Conservation (phyloP, 805 yeast species). For the Ogataea allantospora region DNA sequence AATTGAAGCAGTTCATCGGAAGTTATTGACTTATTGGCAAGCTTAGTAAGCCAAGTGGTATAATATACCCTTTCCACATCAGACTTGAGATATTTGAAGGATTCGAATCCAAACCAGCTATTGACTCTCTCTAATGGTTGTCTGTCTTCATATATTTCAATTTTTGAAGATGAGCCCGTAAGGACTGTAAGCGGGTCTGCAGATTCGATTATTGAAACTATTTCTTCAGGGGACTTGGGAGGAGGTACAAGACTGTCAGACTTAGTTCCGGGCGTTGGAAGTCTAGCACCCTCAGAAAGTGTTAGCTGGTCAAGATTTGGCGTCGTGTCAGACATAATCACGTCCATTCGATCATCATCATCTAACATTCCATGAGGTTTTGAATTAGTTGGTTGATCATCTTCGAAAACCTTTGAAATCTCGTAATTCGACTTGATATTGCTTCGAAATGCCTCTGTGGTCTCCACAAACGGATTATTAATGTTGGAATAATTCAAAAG, state of each 20-base stretch:
- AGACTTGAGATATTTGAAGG: constrained; percentile 10
- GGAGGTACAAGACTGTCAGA: not conserved
- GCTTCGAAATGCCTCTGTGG: not conserved
- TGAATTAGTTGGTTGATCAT: not conserved
- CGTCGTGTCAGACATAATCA: constrained; percentile 23
- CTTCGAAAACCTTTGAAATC: constrained; percentile 15
- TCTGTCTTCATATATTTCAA: constrained; percentile 24
- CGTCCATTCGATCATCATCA: constrained; percentile 18
- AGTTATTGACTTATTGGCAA: constrained; percentile 12
- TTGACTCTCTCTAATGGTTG: constrained; percentile 14
- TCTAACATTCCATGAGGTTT: not conserved
- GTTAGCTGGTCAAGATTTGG: constrained; percentile 22
- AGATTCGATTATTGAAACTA: constrained; percentile 20
- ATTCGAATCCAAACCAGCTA: constrained; percentile 23
- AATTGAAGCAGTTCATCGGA: constrained; percentile 16
- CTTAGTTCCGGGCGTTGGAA: constrained; percentile 1
- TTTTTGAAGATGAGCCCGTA: constrained; percentile 18
- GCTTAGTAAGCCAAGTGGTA: constrained; percentile 14
- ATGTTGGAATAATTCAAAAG: not conserved
- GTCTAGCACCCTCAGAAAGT: constrained; percentile 13
- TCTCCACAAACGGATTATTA: constrained; percentile 20
- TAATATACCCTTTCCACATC: not conserved
- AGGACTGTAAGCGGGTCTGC: constrained; percentile 26
- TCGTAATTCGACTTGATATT: constrained; percentile 11
- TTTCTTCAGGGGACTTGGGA: constrained; percentile 15